Base-by-base conservation (phyloP, 2,329 filamentous ascomycete species). In the Aaosphaeria pasadenensis region DNA sequence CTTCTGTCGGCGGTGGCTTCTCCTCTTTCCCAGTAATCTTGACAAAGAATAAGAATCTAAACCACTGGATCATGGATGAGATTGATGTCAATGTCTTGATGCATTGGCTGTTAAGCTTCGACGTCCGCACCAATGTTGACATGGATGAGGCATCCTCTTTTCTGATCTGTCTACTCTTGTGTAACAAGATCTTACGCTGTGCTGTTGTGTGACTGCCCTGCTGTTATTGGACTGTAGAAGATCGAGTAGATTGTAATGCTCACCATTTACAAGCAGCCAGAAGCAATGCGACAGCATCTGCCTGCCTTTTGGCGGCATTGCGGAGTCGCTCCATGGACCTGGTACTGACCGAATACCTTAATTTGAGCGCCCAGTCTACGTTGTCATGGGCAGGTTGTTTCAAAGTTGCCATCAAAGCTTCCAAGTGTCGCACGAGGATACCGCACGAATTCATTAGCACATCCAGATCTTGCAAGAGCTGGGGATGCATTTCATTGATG, bases 111-210 rank as follows among this genome's bases (percentile, higher is more conserved):
- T 67, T 62, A 49, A 58, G 58, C 45, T 48, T 60, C 5, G 64
- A 65, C 6, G 61, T 66, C 30, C 58, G 58, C 11, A 59, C 57
- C 13, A 68, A 53, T 1, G 62, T 59, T 35, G 53, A 57, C n/a
- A 67, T 49, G 5, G 60, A 55, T 32, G 63, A 56, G 38, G 56
- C 55, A 45, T 68, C 64, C 46, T 66, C 62, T 41, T 63, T 62
- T 29, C 62, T 60, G 35, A 68, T 68, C 39, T 68, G 63, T 40
- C 64, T 62, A 43, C 62, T 66, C 47, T 69, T 69, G 53, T 69
- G 57, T 17, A 69, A 54, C 7, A 69, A 46, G 9, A 69, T 69
- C 50, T 69, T 69, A 45, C 66, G 59, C 43, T 69, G 66, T 32
- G 66, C 66, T 53, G 59, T 55, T 32, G 60, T 61, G 49, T 67